Evolutionary conservation across 1,284 basidiomycete species (phyloP).

Genomic region (Ceratobasidium sp.): DNA sequence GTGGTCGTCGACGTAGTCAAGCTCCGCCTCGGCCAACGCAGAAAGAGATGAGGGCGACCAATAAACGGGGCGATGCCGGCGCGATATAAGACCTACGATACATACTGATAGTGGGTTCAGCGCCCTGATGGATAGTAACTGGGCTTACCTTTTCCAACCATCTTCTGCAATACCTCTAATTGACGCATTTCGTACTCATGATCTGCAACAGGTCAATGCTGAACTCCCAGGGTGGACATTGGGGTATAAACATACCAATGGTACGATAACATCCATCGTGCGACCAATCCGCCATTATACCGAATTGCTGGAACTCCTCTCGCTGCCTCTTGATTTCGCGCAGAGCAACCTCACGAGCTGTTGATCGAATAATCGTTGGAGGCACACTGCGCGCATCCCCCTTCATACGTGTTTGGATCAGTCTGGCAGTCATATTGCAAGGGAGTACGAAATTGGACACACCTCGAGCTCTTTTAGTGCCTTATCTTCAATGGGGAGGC

Average conservation of each 20-base stretch:
- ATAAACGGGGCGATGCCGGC: constrained; percentile 90
- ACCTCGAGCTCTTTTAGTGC: constrained; percentile 82
- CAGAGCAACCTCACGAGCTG: constrained; percentile 79
- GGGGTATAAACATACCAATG: constrained; percentile 65
- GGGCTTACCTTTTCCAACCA: constrained; percentile 81
- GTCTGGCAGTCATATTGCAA: background rate
- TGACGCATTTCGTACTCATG: constrained; percentile 90
- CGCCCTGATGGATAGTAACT: background rate
- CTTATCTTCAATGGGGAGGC: constrained; percentile 96
- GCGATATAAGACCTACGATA: constrained; percentile 77
- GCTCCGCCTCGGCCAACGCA: constrained; percentile 94
- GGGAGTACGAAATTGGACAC: constrained; percentile 46
- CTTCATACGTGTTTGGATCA: constrained; percentile 61
- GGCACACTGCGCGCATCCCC: constrained; percentile 57
- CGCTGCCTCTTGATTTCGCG: constrained; percentile 83
- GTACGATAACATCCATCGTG: constrained; percentile 85
- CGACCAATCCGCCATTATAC: constrained; percentile 94
- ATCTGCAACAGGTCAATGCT: constrained; percentile 61
- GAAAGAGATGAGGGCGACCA: constrained; percentile 96
- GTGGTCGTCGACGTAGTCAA: constrained; percentile 91
- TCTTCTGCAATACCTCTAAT: constrained; percentile 84
- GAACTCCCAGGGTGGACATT: constrained; percentile 21
- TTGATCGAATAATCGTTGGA: constrained; percentile 72
- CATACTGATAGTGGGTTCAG: too few species aligned
- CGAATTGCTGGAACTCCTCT: constrained; percentile 82